Percentiles rank a stretch among this genome's conserved stretches.
Evolutionary conservation across 257 asterid species (phyloP).

Genomic region (Henckelia pumila): DNA sequence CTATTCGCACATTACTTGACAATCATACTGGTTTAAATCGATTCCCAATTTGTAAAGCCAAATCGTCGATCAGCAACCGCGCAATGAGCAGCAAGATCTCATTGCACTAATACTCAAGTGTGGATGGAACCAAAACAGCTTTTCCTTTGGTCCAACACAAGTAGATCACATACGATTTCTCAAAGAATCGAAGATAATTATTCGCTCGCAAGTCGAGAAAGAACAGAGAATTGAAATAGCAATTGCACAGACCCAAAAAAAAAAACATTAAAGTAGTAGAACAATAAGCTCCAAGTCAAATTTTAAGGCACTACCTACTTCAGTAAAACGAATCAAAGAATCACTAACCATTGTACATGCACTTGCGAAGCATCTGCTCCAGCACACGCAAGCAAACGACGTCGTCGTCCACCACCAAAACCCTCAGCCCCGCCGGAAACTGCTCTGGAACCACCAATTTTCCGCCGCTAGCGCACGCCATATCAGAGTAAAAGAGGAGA

Average conservation of each 20-base stretch:
- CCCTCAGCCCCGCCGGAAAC: constrained; percentile 78
- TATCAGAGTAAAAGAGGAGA: constrained; percentile 9
- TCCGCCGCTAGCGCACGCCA: constrained; percentile 40
- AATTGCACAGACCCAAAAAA: constrained; percentile 5
- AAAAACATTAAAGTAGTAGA: background rate
- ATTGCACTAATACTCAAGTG: background rate
- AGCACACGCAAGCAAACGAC: constrained; percentile 55
- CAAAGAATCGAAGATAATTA: background rate
- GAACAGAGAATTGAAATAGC: background rate
- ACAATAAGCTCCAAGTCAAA: background rate
- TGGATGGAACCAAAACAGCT: background rate
- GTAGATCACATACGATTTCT: background rate
- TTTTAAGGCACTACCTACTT: background rate
- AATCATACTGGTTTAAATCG: constrained; percentile 1
- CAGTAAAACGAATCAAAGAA: background rate
- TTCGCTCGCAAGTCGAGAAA: background rate
- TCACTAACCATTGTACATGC: constrained; percentile 58
- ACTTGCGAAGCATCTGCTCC: constrained; percentile 74
- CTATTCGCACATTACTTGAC: background rate
- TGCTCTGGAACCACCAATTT: constrained; percentile 46
- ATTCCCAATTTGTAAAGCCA: background rate
- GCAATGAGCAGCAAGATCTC: background rate
- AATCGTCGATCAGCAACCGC: background rate
- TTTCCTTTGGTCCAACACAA: constrained; percentile 4
- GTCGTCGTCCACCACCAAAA: constrained; percentile 77